Evolutionary conservation across 73 alveolate species (phyloP).

Genomic region (Diophrys sp.): DNA sequence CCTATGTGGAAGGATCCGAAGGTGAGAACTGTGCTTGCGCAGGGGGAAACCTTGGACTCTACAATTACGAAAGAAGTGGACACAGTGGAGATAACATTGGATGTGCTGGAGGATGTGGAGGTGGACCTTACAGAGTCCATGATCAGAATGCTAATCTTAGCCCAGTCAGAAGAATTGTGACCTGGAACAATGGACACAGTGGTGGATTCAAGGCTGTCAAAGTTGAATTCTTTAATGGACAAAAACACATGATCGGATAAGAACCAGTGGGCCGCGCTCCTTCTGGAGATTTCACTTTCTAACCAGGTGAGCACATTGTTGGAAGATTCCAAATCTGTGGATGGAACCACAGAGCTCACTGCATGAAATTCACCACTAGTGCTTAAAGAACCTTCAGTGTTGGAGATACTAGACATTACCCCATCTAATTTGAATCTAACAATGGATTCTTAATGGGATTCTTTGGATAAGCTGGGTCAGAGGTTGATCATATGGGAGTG

Average conservation of each 20-base stretch:
- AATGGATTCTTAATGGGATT: background rate
- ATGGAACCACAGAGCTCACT: background rate
- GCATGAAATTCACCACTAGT: background rate
- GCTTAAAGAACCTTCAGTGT: background rate
- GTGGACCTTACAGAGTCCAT: background rate
- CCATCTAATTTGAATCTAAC: background rate
- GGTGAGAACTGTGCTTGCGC: background rate
- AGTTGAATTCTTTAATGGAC: background rate
- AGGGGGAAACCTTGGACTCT: background rate
- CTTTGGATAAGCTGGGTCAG: background rate
- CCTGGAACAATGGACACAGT: background rate
- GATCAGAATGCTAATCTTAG: background rate
- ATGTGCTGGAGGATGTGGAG: slow-evolving; percentile 5
- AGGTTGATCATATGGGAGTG: background rate
- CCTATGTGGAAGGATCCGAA: no score
- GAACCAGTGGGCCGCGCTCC: background rate
- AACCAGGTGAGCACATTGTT: background rate
- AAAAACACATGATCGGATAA: background rate
- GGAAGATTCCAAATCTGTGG: background rate
- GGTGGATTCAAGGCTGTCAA: background rate
- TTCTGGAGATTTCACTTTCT: background rate
- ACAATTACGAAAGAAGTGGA: background rate
- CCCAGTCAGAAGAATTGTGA: background rate
- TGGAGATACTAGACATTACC: background rate
- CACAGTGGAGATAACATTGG: background rate